phyloP scores from a whole-genome alignment of 345 rosid species.

The Eucalyptus cladocalyx region DNA sequence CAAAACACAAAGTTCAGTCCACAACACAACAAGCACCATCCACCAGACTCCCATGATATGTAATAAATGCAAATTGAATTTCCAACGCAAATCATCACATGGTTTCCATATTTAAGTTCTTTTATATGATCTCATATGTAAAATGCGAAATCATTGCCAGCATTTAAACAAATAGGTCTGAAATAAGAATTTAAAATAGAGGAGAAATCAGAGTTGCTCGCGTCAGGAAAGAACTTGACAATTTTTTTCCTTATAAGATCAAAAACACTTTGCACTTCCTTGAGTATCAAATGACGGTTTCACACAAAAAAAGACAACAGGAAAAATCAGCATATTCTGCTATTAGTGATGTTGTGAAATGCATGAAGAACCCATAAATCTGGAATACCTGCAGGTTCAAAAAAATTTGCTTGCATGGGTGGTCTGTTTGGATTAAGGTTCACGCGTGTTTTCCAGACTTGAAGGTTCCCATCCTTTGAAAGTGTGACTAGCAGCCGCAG shows the following conservation, averaged over 20 bases:
- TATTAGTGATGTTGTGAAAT: neutral
- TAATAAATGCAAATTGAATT: neutral
- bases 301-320: neutral
- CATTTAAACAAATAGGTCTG: neutral
- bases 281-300: neutral
- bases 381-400: conserved; percentile 77
- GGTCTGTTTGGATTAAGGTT: conserved; percentile 79
- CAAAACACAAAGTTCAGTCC: neutral
- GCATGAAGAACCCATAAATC: neutral
- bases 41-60: neutral
- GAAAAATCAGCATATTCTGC: neutral
- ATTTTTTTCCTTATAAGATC: neutral
- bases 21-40: neutral
- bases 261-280: neutral
- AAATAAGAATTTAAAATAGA: neutral
- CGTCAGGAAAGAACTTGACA: neutral
- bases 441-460: conserved; percentile 88
- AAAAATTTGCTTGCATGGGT: conserved; percentile 84
- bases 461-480: conserved; percentile 85
- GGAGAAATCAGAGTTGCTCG: neutral
- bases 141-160: neutral
- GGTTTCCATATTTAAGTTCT: neutral
- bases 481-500: conserved; percentile 76
- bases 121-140: neutral
- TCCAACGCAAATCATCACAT: neutral